Evolutionary conservation across 257 asterid species (phyloP).

Genomic region (Forsythia suspensa): DNA sequence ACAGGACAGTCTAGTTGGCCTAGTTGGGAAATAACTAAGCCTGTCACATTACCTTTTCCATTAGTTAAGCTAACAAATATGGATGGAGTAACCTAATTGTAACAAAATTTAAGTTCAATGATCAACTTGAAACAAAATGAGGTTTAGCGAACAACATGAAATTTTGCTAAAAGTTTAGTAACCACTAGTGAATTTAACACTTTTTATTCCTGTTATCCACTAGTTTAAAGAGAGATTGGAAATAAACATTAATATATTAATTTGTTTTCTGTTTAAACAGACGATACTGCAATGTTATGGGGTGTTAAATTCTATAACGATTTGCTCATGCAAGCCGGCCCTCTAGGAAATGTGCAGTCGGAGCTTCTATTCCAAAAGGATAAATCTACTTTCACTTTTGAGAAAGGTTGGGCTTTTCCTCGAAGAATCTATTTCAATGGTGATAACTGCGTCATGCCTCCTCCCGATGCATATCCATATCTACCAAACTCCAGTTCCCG

Average conservation of each 20-base stretch:
- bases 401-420: constrained; percentile 69
- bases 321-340: constrained; percentile 54
- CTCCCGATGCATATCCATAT: constrained; percentile 58
- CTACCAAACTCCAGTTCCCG: constrained; percentile 42
- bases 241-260: constrained; percentile 8
- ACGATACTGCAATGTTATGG: constrained; percentile 69
- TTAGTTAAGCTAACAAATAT: background rate
- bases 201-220: background rate
- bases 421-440: constrained; percentile 67
- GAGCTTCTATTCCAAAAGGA: constrained; percentile 68
- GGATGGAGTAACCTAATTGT: too few species aligned
- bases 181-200: background rate
- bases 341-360: constrained; percentile 59
- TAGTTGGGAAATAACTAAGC: too few species aligned
- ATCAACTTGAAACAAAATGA: too few species aligned
- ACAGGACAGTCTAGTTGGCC: background rate
- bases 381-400: constrained; percentile 56
- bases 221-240: background rate
- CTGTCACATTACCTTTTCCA: background rate
- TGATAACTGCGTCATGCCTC: constrained; percentile 66
- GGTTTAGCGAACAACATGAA: background rate
- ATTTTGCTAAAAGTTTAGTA: too few species aligned
- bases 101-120: background rate
- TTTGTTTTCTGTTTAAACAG: constrained; percentile 23
- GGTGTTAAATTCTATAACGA: constrained; percentile 63